A percentile compares a stretch with the other conserved stretches of the same genome.
Evolutionary conservation across 2,329 filamentous ascomycete species (phyloP).

Genomic region (Pseudogymnoascus sp.): DNA sequence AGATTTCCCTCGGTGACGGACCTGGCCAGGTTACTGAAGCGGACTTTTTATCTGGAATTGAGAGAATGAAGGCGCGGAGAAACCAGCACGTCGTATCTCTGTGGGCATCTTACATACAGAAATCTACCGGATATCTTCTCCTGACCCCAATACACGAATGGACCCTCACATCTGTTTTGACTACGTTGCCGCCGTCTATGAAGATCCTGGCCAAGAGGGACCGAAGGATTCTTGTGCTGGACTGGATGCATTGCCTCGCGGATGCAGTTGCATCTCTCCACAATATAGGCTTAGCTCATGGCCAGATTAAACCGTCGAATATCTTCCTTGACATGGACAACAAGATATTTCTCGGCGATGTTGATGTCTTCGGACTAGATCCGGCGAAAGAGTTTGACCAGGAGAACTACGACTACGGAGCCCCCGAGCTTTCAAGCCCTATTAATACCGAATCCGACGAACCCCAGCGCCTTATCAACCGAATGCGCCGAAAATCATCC

Average conservation of each 20-base stretch:
- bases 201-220: conserved; percentile 55
- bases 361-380: conserved; percentile 38
- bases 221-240: conserved; percentile 53
- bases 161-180: conserved; percentile 60
- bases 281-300: conserved; percentile 54
- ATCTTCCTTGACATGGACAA: conserved; percentile 60
- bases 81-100: conserved; percentile 66
- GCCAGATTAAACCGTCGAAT: conserved; percentile 63
- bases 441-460: conserved; percentile 30
- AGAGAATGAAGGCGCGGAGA: conserved; percentile 49
- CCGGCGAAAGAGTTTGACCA: conserved; percentile 52
- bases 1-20: conserved; percentile 44
- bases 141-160: conserved; percentile 61
- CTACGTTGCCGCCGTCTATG: conserved; percentile 53
- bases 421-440: conserved; percentile 49
- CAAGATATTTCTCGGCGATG: conserved; percentile 60
- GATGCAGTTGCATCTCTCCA: conserved; percentile 64
- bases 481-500: conserved; percentile 33
- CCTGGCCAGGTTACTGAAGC: conserved; percentile 40
- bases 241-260: conserved; percentile 67
- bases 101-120: conserved; percentile 63
- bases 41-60: conserved; percentile 55
- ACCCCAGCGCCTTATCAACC: conserved; percentile 28
- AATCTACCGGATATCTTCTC: conserved; percentile 56
- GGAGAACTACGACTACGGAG: conserved; percentile 65